phyloP scores from a whole-genome alignment of 148 eudicot genomes.

The Persicaria maculosa region DNA sequence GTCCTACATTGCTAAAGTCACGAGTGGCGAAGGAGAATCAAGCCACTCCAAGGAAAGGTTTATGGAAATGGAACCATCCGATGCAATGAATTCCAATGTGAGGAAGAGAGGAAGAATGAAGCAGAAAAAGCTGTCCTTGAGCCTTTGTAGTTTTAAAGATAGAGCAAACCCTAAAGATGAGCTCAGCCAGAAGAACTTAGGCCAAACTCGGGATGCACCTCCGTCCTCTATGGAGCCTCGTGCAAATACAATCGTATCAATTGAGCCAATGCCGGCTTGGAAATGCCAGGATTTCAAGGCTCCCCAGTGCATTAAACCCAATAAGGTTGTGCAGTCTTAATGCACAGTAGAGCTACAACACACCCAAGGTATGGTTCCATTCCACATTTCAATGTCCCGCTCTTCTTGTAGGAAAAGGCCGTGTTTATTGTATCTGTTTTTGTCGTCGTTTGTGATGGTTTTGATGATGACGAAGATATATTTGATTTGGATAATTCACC shows the following conservation, averaged over 20 bases:
- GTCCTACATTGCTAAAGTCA: conserved; percentile 24
- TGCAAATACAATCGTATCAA: conserved; percentile 25
- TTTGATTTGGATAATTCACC: not conserved
- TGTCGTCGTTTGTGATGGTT: not conserved
- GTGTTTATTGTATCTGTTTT: not conserved
- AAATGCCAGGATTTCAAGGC: conserved; percentile 77
- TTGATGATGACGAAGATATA: not conserved
- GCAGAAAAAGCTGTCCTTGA: conserved; percentile 78
- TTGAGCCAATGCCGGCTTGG: conserved; percentile 49
- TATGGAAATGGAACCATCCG: conserved; percentile 28
- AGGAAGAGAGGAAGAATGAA: conserved; percentile 77
- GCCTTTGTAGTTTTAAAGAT: conserved; percentile 68
- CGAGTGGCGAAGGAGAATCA: conserved; percentile 37
- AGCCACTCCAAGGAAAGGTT: conserved; percentile 31
- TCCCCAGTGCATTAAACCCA: conserved; percentile 53
- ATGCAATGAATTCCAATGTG: conserved; percentile 35
- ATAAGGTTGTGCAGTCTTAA: conserved; percentile 69
- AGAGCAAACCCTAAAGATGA: conserved; percentile 56
- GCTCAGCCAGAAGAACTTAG: conserved; percentile 28
- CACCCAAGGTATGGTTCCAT: conserved; percentile 6
- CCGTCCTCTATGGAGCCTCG: conserved; percentile 29
- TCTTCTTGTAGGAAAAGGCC: not conserved
- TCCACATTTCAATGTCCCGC: not conserved
- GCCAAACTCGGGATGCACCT: conserved; percentile 28
- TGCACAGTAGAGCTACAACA: not conserved